A percentile compares a stretch with the other conserved stretches of the same genome.
phyloP scores from a whole-genome alignment of 106 monocot genomes.

The Agapanthus africanus region DNA sequence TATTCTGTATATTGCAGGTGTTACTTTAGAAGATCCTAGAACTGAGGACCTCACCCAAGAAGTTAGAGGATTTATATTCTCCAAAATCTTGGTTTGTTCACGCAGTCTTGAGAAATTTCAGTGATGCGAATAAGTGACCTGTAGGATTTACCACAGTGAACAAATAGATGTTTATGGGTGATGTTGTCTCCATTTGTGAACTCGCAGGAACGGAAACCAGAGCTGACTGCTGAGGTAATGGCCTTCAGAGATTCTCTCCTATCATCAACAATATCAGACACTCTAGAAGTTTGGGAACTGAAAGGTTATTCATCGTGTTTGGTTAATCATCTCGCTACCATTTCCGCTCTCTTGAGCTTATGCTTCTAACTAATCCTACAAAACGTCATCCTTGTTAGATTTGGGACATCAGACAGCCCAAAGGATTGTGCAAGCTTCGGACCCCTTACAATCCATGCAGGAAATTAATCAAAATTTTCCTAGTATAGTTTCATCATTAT shows the following conservation, averaged over 20 bases:
- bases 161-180: neutral
- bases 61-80: constrained; percentile 97
- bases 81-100: constrained; percentile 76
- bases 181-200: constrained; percentile 12
- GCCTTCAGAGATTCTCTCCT: constrained; percentile 79
- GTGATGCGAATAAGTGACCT: neutral
- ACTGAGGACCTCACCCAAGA: constrained; percentile 92
- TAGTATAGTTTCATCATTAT: constrained; percentile 85
- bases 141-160: neutral
- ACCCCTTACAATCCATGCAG: constrained; percentile 92
- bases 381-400: constrained; percentile 33
- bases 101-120: neutral
- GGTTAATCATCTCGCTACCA: neutral
- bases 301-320: constrained; percentile 45
- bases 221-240: constrained; percentile 72
- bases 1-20: constrained; percentile 39
- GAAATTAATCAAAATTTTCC: constrained; percentile 98
- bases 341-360: neutral
- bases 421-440: constrained; percentile 86
- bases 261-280: constrained; percentile 82
- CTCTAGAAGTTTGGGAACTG: constrained; percentile 95
- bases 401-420: constrained; percentile 93
- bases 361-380: neutral
- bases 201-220: constrained; percentile 83
- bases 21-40: constrained; percentile 70